phyloP scores from a whole-genome alignment of 345 rosid species.

The Salix caprea region DNA sequence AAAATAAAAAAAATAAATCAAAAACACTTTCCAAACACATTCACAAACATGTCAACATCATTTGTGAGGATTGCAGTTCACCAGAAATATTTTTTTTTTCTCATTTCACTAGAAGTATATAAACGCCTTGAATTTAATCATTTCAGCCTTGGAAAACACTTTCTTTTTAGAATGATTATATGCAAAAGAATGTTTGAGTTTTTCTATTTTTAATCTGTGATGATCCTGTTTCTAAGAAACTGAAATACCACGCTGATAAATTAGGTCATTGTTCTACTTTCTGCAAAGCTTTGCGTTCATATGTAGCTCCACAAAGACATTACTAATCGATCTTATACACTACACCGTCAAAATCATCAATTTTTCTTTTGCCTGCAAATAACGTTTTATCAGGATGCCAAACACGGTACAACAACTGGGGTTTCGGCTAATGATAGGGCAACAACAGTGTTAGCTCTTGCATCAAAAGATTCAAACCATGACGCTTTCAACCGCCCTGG shows the following conservation, averaged over 20 bases:
- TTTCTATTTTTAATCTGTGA: not conserved
- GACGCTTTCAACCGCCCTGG: slow-evolving; percentile 88
- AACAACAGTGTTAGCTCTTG: slow-evolving; percentile 67
- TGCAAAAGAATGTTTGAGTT: not conserved
- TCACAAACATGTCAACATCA: no score
- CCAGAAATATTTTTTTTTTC: not conserved
- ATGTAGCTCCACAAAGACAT: not conserved
- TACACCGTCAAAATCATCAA: not conserved
- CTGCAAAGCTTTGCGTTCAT: not conserved
- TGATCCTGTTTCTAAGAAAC: not conserved
- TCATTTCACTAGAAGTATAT: not conserved
- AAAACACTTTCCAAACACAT: no score
- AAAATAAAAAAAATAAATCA: no score
- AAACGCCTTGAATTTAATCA: not conserved
- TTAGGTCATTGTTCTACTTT: not conserved
- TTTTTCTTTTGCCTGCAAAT: not conserved
- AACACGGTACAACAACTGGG: slow-evolving; percentile 85
- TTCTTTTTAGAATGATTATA: not conserved
- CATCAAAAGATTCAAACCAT: slow-evolving; percentile 74
- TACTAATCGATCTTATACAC: not conserved
- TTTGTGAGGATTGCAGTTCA: not conserved
- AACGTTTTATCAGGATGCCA: slow-evolving; percentile 61
- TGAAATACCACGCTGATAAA: not conserved
- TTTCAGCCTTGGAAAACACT: not conserved
- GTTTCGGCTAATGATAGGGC: slow-evolving; percentile 89